Evolutionary conservation across 2,329 filamentous ascomycete genomes (phyloP), one percentile per base, ranked within the genome.

Genomic region (Nemania bipapillata): DNA sequence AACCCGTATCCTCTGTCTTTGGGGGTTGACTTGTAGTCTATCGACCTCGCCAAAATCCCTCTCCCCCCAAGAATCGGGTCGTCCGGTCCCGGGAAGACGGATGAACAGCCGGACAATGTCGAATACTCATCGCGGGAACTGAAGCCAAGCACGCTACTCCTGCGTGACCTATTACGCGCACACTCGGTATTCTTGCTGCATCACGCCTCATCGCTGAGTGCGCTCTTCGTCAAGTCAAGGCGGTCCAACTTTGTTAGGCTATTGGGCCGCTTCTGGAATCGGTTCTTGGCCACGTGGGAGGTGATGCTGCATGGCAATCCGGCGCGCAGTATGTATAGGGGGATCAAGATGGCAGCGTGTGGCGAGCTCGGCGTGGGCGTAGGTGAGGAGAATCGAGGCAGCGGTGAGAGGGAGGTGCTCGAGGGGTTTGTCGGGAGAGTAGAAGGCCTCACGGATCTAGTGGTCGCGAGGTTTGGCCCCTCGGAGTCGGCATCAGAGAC

Each of bases 351-450:
- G 35, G 93, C 94, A 12, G 92, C 91, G 6, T 94, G 93, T 37
- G 95, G 96, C 20, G 95, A 98, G 81, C 87, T 98, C 28, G 96
- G 96, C 17, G 88, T 97, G 53, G 96, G 96, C 0, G 96, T 98
- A 0, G 96, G 96, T 20, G 96, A 98, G 79, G 96, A 98, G 81
- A 93, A 97, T 63, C 91, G 94, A 79, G 95, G 95, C 4, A 97
- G 95, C 77, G 94, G 94, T 35, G 95, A 98, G 82, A 86, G 95
- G 74, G 95, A 96, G 74, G 95, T 98, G 0, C 83, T 99, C 1
- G 95, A 98, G 79, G 93, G 93, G n/a, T 89, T 97, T 70, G 89
- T 93, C 1, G 86, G 86, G 9, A 86, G 92, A 63, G 92, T 93
- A 26, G 91, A 96, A 59, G 96, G 96, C 0, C 84, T 99, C 45